These are phyloP conservation scores for Penicillium verrucosum DNA, from an alignment of 2,329 filamentous ascomycete species.

Conservation along the genomic window DNA sequence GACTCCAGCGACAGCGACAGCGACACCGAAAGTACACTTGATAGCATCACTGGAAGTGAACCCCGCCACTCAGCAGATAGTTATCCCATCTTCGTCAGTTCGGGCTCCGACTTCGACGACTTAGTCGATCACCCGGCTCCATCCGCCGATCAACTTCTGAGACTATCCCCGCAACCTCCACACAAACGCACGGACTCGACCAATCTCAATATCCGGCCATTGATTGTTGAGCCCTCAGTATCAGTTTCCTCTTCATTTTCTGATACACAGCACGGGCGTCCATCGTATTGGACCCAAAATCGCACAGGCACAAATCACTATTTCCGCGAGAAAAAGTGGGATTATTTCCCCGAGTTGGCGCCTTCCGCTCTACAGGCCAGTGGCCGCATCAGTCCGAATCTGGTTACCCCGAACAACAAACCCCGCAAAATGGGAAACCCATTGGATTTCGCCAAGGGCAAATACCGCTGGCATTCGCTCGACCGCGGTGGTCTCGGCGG, in stretches of 20 bases:
- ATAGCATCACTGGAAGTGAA: slow-evolving; percentile 24
- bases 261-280: slow-evolving; percentile 27
- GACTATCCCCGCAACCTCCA: slow-evolving; percentile 8
- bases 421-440: slow-evolving; percentile 24
- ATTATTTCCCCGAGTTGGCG: slow-evolving; percentile 41
- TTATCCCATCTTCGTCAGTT: slow-evolving; percentile 32
- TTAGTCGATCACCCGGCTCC: slow-evolving; percentile 25
- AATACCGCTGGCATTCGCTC: slow-evolving; percentile 22
- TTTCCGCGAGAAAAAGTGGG: slow-evolving; percentile 43
- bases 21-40: slow-evolving; percentile 20
- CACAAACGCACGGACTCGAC: slow-evolving; percentile 17
- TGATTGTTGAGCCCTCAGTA: not conserved
- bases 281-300: slow-evolving; percentile 20
- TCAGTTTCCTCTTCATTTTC: slow-evolving; percentile 1
- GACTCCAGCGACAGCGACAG: slow-evolving; percentile 29
- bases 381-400: slow-evolving; percentile 13
- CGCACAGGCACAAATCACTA: slow-evolving; percentile 33
- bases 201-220: slow-evolving; percentile 9
- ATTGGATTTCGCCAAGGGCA: slow-evolving; percentile 22
- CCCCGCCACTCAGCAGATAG: slow-evolving; percentile 28
- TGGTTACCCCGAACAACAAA: slow-evolving; percentile 8
- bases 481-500: slow-evolving; percentile 24
- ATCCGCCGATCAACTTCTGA: slow-evolving; percentile 14
- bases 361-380: slow-evolving; percentile 24
- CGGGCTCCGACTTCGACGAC: slow-evolving; percentile 29